phyloP scores from a whole-genome alignment of 2,329 filamentous ascomycete genomes.

The Colletotrichum coccodes region DNA sequence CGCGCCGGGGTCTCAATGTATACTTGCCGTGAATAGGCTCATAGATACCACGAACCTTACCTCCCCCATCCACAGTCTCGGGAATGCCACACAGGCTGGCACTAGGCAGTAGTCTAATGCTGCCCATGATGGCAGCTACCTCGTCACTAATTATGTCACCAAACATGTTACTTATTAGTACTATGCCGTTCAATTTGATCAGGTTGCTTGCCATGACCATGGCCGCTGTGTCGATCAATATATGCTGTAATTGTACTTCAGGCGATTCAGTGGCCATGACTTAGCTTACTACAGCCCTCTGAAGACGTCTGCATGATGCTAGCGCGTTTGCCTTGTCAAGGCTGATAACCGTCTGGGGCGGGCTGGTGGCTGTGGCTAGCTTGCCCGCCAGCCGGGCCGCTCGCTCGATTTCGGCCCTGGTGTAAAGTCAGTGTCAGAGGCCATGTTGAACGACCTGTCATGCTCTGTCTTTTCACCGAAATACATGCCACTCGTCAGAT shows the following conservation, averaged over 20 bases:
- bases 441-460: slow-evolving; percentile 74
- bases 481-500: slow-evolving; percentile 93
- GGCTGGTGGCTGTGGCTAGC: slow-evolving; percentile 75
- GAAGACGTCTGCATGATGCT: slow-evolving; percentile 82
- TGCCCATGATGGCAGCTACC: slow-evolving; percentile 94
- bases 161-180: slow-evolving; percentile 94
- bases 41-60: slow-evolving; percentile 91
- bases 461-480: slow-evolving; percentile 89
- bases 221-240: slow-evolving; percentile 95
- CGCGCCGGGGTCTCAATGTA: too few species aligned
- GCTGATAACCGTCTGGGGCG: slow-evolving; percentile 70
- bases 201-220: slow-evolving; percentile 99
- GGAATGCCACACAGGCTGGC: slow-evolving; percentile 88
- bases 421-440: slow-evolving; percentile 92
- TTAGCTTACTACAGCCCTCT: slow-evolving; percentile 87
- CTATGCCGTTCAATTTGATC: slow-evolving; percentile 84
- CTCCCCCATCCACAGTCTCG: slow-evolving; percentile 73
- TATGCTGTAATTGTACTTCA: slow-evolving; percentile 83
- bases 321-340: slow-evolving; percentile 98
- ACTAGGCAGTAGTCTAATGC: slow-evolving; percentile 86
- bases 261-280: slow-evolving; percentile 91
- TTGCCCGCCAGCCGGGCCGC: slow-evolving; percentile 84
- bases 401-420: slow-evolving; percentile 85
- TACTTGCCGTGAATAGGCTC: slow-evolving; percentile 93
- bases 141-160: slow-evolving; percentile 97